Evolutionary conservation across 352 stramenopile species (phyloP).

Genomic region (Albugo candida): DNA sequence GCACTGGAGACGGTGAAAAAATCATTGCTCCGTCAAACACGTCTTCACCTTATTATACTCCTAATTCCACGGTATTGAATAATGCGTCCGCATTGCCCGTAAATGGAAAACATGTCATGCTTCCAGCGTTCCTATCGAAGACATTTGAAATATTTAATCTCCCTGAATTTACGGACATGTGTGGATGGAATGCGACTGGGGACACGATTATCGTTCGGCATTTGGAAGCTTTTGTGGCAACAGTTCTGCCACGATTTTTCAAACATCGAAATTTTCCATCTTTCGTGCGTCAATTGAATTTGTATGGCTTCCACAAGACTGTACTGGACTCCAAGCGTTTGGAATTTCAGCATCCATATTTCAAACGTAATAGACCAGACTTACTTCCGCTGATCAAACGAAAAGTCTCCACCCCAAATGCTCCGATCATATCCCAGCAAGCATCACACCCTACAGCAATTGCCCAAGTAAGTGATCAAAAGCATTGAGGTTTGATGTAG

Average conservation of each 20-base stretch:
- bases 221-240: constrained; percentile 56
- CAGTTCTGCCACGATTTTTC: constrained; percentile 79
- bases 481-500: not conserved
- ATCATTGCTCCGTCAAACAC: too few relatives aligned
- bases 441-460: not conserved
- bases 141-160: constrained; percentile 88
- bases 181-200: constrained; percentile 78
- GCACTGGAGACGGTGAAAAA: too few relatives aligned
- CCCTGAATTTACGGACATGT: constrained; percentile 58
- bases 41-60: too few relatives aligned
- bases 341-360: constrained; percentile 88
- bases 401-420: constrained; percentile 14
- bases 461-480: not conserved
- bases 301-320: constrained; percentile 88
- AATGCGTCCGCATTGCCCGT: not conserved
- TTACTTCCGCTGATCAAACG: constrained; percentile 77
- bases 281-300: constrained; percentile 88
- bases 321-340: constrained; percentile 81
- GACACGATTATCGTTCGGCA: constrained; percentile 86
- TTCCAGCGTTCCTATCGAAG: constrained; percentile 84
- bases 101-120: constrained; percentile 64
- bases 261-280: constrained; percentile 87
- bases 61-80: too few relatives aligned
- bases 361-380: constrained; percentile 71
- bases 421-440: not conserved